Evolutionary conservation across 352 stramenopile species (phyloP).

Genomic region (Globisporangium echinulatum): DNA sequence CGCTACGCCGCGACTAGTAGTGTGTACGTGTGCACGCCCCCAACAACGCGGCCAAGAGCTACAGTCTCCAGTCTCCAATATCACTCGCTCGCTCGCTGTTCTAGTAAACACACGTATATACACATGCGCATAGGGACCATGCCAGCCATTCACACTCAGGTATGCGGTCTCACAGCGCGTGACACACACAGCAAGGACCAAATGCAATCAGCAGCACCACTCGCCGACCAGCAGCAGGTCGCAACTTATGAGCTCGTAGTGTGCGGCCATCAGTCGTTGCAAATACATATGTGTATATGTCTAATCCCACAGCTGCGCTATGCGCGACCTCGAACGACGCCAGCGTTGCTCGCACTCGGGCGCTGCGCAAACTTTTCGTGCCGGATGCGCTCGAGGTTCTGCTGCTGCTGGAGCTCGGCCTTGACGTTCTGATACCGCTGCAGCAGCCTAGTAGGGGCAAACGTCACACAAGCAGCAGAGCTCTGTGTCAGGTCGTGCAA

Average conservation of each 20-base stretch:
- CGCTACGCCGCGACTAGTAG: conserved; percentile 56
- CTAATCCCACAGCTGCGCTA: neutral
- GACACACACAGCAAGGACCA: too few species aligned
- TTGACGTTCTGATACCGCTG: conserved; percentile 96
- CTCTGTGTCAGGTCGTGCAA: neutral
- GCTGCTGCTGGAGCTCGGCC: conserved; percentile 90
- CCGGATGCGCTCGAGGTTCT: conserved; percentile 91
- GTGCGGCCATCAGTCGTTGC: too few species aligned
- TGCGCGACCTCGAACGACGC: conserved; percentile 8
- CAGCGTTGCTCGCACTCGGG: conserved; percentile 13
- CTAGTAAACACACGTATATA: too few species aligned
- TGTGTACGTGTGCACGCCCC: too few species aligned
- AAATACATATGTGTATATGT: too few species aligned
- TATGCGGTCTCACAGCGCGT: too few species aligned
- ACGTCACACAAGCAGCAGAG: neutral
- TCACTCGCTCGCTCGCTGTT: neutral
- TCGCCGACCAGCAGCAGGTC: neutral
- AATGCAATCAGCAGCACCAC: too few species aligned
- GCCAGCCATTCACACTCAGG: too few species aligned
- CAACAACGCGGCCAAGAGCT: too few species aligned
- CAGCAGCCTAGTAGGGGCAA: conserved; percentile 42
- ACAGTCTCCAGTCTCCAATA: neutral
- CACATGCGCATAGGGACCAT: too few species aligned
- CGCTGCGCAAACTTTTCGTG: conserved; percentile 74
- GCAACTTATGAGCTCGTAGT: neutral